Conservation (phyloP, 805 yeast species). For the Lachancea sp. region DNA sequence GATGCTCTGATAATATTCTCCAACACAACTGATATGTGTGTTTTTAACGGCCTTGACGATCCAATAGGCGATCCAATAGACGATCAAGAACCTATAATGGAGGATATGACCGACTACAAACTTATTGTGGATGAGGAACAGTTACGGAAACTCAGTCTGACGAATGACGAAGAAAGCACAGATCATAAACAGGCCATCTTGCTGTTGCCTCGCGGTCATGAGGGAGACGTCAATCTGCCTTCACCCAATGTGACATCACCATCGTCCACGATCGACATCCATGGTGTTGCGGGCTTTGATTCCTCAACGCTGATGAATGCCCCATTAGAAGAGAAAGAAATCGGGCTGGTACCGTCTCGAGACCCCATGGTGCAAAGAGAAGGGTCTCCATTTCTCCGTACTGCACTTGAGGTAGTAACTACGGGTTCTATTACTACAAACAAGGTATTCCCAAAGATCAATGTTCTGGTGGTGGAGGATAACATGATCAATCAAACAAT, state of each 20-base stretch:
- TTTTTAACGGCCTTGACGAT: background rate
- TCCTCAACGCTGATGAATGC: slow-evolving; percentile 7
- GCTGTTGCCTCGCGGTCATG: slow-evolving; percentile 25
- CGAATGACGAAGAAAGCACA: slow-evolving; percentile 13
- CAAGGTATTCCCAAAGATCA: slow-evolving; percentile 79
- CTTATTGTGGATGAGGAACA: slow-evolving; percentile 23
- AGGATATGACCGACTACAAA: slow-evolving; percentile 14
- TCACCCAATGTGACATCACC: slow-evolving; percentile 3
- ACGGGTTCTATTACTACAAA: slow-evolving; percentile 30
- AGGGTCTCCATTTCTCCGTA: slow-evolving; percentile 6
- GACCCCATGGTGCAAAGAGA: slow-evolving; percentile 7
- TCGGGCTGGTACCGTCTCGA: slow-evolving; percentile 19
- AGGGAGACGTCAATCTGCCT: slow-evolving; percentile 15
- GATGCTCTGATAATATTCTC: slow-evolving; percentile 25
- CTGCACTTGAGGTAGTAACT: slow-evolving; percentile 13
- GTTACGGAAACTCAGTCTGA: slow-evolving; percentile 19
- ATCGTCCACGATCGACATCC: background rate
- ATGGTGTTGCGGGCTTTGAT: background rate
- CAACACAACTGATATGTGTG: background rate
- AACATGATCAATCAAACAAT: slow-evolving; percentile 90
- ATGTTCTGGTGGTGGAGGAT: slow-evolving; percentile 92
- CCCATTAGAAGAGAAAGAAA: slow-evolving; percentile 24
- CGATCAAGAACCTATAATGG: slow-evolving; percentile 11
- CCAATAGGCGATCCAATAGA: background rate
- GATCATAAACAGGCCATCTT: slow-evolving; percentile 27